Evolutionary conservation across 148 eudicot genomes (phyloP), one percentile per base, ranked within the genome.

Genomic region (Rhododendron ovatum): DNA sequence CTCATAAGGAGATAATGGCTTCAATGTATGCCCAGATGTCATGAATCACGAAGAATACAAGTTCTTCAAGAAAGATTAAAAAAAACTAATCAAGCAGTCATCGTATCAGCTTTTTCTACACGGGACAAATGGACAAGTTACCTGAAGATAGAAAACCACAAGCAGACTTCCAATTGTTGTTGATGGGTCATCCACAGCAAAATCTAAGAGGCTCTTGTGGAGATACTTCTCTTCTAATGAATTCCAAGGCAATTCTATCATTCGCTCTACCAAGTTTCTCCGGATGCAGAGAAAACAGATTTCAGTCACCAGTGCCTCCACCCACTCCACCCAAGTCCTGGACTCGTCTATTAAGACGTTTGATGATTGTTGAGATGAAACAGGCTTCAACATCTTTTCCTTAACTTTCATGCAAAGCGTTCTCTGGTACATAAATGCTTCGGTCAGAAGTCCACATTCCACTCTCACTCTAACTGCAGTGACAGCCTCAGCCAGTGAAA

Each of bases 361-460:
- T 77, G 88, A 78, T 87, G 86, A 86, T 79, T 88, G 88, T 53
- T 84, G 71, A 4, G 87, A 84, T 35, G 88, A 45, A 77, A 90
- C 91, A 88, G 88, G 91, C 82, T 84, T 92, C 80, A 84, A 39
- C 85, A 91, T 92, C 84, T 91, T 93, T 87, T 94, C 98, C 89
- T 93, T 95, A 85, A 92, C 85, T 87, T 91, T 94, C 50, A 86
- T 85, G 90, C 98, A 94, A 35, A 93, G 87, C 80, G 33, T 88
- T 85, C 98, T 95, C 90, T 97, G 98, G 87, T 95, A 94, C 98
- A 95, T 94, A 85, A 95, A 97, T 83, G 96, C 95, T 87, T 97
- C 98, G 37, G 98, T 95, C 89, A 97, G 84, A 86, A 97, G 93
- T 78, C 93, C 98, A 88, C 98, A 95, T 86, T 97, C 98, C 84